These are phyloP conservation scores for Aaosphaeria arxii DNA, from an alignment of 2,329 filamentous ascomycete genomes.

Conservation along the genomic window DNA sequence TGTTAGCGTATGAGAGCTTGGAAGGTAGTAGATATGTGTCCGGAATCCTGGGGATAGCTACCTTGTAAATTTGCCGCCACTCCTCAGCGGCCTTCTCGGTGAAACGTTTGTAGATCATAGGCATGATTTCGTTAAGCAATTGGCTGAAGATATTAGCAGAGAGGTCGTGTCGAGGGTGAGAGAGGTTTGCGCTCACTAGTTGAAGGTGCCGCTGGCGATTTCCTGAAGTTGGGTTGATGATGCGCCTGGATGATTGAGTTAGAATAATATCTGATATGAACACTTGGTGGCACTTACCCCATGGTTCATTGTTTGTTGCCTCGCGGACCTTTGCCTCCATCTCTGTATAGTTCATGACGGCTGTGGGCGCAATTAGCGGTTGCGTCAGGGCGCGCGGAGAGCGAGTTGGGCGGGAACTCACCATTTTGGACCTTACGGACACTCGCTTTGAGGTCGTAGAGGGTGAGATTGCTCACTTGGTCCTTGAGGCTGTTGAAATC, in stretches of 20 bases:
- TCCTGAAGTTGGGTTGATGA: constrained; percentile 92
- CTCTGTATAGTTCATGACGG: constrained; percentile 97
- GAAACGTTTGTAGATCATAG: constrained; percentile 99
- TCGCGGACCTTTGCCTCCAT: constrained; percentile 73
- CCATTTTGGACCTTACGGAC: constrained; percentile 97
- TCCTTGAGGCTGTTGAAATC: constrained; percentile 83
- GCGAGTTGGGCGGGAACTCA: constrained; percentile 41
- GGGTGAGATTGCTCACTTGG: constrained; percentile 83
- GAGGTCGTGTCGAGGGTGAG: not conserved
- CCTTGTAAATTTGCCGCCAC: constrained; percentile 99
- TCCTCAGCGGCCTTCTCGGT: constrained; percentile 98
- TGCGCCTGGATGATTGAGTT: constrained; percentile 49
- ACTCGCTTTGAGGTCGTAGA: constrained; percentile 94
- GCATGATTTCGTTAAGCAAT: constrained; percentile 98
- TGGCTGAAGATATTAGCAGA: constrained; percentile 58
- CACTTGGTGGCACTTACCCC: constrained; percentile 58
- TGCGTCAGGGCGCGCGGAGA: not conserved
- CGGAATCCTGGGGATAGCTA: constrained; percentile 29
- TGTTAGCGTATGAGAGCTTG: constrained; percentile 13
- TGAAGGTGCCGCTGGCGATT: constrained; percentile 96
- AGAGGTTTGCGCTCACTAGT: constrained; percentile 68
- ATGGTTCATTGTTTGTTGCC: constrained; percentile 98
- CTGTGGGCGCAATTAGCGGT: constrained; percentile 46
- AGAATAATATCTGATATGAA: not conserved
- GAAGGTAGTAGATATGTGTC: not conserved